phyloP scores from a whole-genome alignment of 768 basidiomycete genomes.

The Xerocomus potaroensis region DNA sequence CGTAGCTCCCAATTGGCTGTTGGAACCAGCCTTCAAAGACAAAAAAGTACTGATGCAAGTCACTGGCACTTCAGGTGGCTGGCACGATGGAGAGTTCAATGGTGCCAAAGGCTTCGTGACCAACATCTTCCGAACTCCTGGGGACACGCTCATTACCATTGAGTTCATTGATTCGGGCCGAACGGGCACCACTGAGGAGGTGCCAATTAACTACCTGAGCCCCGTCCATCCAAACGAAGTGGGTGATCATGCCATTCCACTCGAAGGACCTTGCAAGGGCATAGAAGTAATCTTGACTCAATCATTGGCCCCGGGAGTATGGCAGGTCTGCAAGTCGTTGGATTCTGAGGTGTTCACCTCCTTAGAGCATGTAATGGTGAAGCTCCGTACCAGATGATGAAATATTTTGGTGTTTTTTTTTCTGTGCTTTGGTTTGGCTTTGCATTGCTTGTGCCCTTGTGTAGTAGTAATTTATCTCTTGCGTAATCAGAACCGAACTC shows the following conservation, averaged over 20 bases:
- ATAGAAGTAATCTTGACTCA: constrained; percentile 43
- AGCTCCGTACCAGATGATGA: constrained; percentile 19
- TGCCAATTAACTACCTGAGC: constrained; percentile 39
- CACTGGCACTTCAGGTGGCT: constrained; percentile 19
- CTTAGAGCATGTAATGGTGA: constrained; percentile 24
- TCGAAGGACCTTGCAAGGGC: constrained; percentile 43
- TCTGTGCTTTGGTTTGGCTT: not conserved
- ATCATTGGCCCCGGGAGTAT: constrained; percentile 19
- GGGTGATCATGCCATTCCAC: constrained; percentile 47
- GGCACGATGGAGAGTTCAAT: constrained; percentile 29
- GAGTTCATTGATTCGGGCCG: constrained; percentile 29
- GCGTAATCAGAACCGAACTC: too few relatives aligned
- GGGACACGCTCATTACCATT: constrained; percentile 27
- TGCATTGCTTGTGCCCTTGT: constrained; percentile 5
- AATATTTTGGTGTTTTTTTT: not conserved
- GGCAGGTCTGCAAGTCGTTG: constrained; percentile 22
- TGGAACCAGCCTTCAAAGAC: constrained; percentile 24
- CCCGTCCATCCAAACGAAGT: constrained; percentile 37
- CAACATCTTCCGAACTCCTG: constrained; percentile 22
- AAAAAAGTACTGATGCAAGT: constrained; percentile 31
- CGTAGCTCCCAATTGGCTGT: constrained; percentile 25
- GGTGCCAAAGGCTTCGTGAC: constrained; percentile 27
- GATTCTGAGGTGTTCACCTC: constrained; percentile 8
- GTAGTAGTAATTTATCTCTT: constrained; percentile 8
- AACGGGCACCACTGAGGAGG: constrained; percentile 33